Evolutionary conservation across 2,329 filamentous ascomycete genomes (phyloP).

Genomic region (Fusarium sp.): DNA sequence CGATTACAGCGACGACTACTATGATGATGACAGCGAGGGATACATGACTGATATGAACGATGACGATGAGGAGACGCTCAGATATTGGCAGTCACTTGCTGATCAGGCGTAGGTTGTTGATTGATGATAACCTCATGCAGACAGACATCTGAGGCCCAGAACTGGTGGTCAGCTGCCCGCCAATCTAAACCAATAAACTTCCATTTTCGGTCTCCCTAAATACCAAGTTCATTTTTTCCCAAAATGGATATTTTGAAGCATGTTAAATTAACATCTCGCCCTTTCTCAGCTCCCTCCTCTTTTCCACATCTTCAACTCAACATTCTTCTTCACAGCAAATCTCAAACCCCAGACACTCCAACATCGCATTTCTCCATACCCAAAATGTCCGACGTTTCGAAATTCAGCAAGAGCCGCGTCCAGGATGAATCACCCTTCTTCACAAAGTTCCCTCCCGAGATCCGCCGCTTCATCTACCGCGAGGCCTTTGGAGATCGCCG

Average conservation of each 20-base stretch:
- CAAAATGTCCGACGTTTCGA: neutral
- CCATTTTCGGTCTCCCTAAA: neutral
- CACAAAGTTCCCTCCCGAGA: neutral
- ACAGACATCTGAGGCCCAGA: neutral
- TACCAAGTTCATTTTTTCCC: neutral
- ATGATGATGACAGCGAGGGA: neutral
- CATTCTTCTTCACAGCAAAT: neutral
- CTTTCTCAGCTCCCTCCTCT: neutral
- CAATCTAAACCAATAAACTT: neutral
- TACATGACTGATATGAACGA: neutral
- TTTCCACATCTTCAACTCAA: neutral
- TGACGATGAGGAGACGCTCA: neutral
- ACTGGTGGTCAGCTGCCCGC: neutral
- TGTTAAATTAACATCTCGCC: neutral
- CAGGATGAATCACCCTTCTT: conserved; percentile 5
- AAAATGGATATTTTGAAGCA: neutral
- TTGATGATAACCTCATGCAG: neutral
- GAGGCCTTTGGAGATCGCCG: neutral
- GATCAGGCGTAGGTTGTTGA: neutral
- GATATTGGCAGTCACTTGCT: neutral
- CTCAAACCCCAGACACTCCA: neutral
- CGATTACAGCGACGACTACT: neutral
- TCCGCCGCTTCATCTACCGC: neutral
- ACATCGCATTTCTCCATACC: neutral
- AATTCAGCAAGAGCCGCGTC: neutral